Conservation (phyloP, 1,139 yeast genomes). For the Diutina pseudorugosa region DNA sequence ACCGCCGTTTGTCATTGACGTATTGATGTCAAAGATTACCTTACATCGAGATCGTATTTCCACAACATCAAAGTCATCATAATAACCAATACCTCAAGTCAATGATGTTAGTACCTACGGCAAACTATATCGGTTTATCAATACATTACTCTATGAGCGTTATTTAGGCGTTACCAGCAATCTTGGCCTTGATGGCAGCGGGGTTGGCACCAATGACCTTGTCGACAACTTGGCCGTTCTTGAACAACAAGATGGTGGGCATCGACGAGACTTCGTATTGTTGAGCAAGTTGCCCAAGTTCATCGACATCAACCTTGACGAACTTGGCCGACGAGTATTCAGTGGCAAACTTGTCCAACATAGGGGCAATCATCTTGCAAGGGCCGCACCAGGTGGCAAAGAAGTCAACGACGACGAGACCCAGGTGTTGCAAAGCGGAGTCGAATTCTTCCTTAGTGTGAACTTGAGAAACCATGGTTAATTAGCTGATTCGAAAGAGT, state of each 20-base stretch:
- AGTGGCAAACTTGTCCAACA: constrained; percentile 47
- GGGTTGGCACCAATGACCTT: constrained; percentile 4
- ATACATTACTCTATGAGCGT: neutral
- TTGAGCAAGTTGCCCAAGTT: neutral
- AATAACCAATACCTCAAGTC: too few relatives aligned
- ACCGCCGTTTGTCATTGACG: too few relatives aligned
- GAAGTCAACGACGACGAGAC: constrained; percentile 72
- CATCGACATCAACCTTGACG: constrained; percentile 3
- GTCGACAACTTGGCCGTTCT: constrained; percentile 1
- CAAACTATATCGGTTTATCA: too few relatives aligned
- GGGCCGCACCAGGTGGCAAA: constrained; percentile 94
- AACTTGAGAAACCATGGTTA: constrained; percentile 32
- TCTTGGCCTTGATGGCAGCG: neutral
- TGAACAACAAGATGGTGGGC: constrained; percentile 4
- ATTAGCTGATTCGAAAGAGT: constrained; percentile 11
- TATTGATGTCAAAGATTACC: too few relatives aligned
- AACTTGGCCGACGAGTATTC: constrained; percentile 13
- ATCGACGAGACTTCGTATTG: constrained; percentile 3
- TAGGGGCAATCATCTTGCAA: constrained; percentile 77
- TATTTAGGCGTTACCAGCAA: neutral
- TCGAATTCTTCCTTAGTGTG: constrained; percentile 47
- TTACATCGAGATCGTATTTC: too few relatives aligned
- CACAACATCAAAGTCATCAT: too few relatives aligned
- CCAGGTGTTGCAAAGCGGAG: constrained; percentile 38
- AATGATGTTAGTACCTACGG: too few relatives aligned